Evolutionary conservation across 495 filamentous ascomycete species (phyloP).

Genomic region (Cairneyella variabilis): DNA sequence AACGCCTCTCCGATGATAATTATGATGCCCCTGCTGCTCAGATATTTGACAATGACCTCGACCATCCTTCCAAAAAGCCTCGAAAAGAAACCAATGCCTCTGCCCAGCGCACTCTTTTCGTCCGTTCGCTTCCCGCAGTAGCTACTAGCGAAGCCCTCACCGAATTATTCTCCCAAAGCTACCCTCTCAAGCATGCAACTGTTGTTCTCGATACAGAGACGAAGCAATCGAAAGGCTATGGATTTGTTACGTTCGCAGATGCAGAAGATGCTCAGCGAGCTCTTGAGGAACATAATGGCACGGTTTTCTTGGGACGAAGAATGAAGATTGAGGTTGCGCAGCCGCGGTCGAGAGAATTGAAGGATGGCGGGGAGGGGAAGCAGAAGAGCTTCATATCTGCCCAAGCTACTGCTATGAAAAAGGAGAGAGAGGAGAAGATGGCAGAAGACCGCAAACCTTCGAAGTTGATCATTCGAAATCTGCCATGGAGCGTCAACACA

Average conservation of each 20-base stretch:
- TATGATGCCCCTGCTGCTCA: conserved; percentile 2
- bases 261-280: conserved; percentile 82
- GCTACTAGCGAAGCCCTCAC: conserved; percentile 81
- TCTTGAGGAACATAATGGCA: conserved; percentile 69
- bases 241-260: conserved; percentile 96
- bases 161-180: conserved; percentile 86
- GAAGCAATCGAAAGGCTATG: conserved; percentile 84
- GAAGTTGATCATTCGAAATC: conserved; percentile 89
- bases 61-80: conserved; percentile 17
- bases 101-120: conserved; percentile 72
- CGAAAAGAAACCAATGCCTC: conserved; percentile 27
- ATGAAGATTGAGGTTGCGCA: conserved; percentile 86
- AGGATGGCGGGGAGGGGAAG: conserved; percentile 37
- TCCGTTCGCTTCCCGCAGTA: conserved; percentile 74
- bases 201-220: conserved; percentile 78
- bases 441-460: conserved; percentile 57
- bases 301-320: conserved; percentile 69
- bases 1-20: conserved; percentile 16
- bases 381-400: conserved; percentile 45
- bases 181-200: conserved; percentile 89
- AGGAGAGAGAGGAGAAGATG: conserved; percentile 50
- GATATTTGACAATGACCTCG: conserved; percentile 8
- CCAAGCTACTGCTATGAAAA: conserved; percentile 48
- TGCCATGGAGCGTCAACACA: conserved; percentile 93
- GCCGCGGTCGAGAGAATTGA: conserved; percentile 63